These are phyloP conservation scores for Coemansia nantahalensis DNA, from an alignment of 192 early-diverging fungal genomes.

Conservation along the genomic window DNA sequence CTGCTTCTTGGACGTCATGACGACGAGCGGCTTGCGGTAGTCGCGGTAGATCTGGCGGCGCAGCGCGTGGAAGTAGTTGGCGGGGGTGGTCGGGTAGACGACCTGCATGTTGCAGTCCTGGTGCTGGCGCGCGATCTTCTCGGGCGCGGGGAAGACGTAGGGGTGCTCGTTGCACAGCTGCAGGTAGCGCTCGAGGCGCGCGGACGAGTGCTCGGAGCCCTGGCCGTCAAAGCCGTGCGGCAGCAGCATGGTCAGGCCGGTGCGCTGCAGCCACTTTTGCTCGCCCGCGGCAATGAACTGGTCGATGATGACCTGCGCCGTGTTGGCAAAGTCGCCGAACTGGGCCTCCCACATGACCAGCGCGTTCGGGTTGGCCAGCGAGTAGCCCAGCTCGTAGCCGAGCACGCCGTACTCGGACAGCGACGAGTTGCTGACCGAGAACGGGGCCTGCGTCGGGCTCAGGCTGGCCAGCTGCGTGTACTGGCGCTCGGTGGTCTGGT, in stretches of 20 bases:
- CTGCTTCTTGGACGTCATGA: conserved; percentile 81
- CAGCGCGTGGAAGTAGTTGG: conserved; percentile 95
- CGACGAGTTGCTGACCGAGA: conserved; percentile 94
- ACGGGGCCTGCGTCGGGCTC: conserved; percentile 78
- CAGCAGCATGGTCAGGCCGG: conserved; percentile 88
- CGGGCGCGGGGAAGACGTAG: conserved; percentile 70
- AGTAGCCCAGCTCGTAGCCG: conserved; percentile 98
- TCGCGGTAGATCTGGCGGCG: conserved; percentile 95
- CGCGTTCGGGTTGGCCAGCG: conserved; percentile 89
- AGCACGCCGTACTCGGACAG: conserved; percentile 94
- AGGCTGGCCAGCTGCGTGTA: conserved; percentile 87
- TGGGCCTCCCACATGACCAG: conserved; percentile 98
- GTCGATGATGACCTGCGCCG: conserved; percentile 96
- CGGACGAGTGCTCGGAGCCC: conserved; percentile 97
- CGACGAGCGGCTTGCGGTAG: conserved; percentile 92
- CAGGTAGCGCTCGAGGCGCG: conserved; percentile 93
- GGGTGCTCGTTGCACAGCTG: conserved; percentile 96
- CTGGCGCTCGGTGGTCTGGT: conserved; percentile 83
- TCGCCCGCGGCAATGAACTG: conserved; percentile 96
- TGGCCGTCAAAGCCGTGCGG: conserved; percentile 99
- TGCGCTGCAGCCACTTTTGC: conserved; percentile 97
- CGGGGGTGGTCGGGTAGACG: conserved; percentile 94
- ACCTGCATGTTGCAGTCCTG: conserved; percentile 99
- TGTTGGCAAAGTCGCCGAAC: conserved; percentile 99
- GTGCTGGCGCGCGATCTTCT: conserved; percentile 86